Evolutionary conservation across 2,329 filamentous ascomycete species (phyloP), one percentile per base, ranked within the genome.

Genomic region (Botrytis aclada): DNA sequence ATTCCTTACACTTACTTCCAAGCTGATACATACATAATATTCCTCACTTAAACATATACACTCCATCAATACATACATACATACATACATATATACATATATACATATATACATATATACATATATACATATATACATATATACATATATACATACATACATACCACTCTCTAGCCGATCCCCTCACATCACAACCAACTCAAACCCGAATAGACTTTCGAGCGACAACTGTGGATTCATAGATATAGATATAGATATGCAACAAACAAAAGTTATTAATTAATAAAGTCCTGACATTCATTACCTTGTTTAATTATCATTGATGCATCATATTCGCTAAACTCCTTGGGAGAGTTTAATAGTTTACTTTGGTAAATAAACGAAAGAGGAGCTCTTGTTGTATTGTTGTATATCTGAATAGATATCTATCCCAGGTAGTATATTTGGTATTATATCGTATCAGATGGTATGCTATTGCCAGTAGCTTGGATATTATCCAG

Each of bases 301-400:
- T 51, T 0, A 14, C 1, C 10, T 3, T 25, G 5, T 0, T 14
- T 14, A 0, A 51, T 51, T n/a, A 0, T n/a, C 47, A 51, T 51
- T 2, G 0, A 5, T 1, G 10, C 1, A 14, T 6, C 14, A 14
- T 54, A 16, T 54, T n/a, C 5, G 2, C 4, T 54, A 45, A 22
- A 45, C 18, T 45, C 9, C 7, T 22, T 1, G 9, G 2, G 0
- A 8, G 43, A 45, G 43, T 45, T 3, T 22, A 1, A 20, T 20
- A 20, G 43, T 22, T 45, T 22, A n/a, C n/a, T n/a, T n/a, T n/a
- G n/a, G n/a, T n/a, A n/a, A n/a, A n/a, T n/a, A n/a, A n/a, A n/a
- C n/a, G n/a, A n/a, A n/a, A n/a, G n/a, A n/a, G n/a, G n/a, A n/a
- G n/a, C n/a, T n/a, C n/a, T n/a, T n/a, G 4, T 51, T 51, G 25